These are phyloP conservation scores for Picochlorum sp. DNA, from an alignment of 139 green algal genomes.

Conservation along the genomic window DNA sequence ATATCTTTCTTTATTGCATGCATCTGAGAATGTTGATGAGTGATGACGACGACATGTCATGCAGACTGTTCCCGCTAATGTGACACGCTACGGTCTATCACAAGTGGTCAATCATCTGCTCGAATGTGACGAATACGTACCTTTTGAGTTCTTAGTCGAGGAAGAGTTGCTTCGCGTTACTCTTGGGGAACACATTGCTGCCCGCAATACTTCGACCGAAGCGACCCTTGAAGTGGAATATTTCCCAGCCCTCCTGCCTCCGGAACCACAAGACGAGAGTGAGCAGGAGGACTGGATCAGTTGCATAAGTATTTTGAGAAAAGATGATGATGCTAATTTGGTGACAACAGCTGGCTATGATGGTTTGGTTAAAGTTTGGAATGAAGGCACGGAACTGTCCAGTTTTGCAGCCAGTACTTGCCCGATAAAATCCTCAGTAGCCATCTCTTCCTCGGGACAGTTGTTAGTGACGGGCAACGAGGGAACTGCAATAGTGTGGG, in stretches of 20 bases:
- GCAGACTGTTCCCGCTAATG: slow-evolving; percentile 70
- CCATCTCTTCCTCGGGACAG: slow-evolving; percentile 7
- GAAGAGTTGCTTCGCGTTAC: slow-evolving; percentile 72
- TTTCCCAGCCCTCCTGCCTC: slow-evolving; percentile 73
- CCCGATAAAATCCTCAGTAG: slow-evolving; percentile 16
- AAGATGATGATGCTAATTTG: not conserved
- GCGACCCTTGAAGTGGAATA: slow-evolving; percentile 81
- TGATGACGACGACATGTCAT: not conserved
- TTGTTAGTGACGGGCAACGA: slow-evolving; percentile 44
- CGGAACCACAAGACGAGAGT: slow-evolving; percentile 36
- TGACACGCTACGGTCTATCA: slow-evolving; percentile 87
- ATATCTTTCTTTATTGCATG: not conserved
- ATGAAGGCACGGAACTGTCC: not conserved
- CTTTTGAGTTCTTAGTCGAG: slow-evolving; percentile 92
- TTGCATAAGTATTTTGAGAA: not conserved
- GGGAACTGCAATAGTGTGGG: slow-evolving; percentile 13
- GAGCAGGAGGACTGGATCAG: slow-evolving; percentile 31
- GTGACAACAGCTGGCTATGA: slow-evolving; percentile 15
- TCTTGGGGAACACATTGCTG: slow-evolving; percentile 64
- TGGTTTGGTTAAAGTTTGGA: slow-evolving; percentile 13
- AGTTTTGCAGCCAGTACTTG: slow-evolving; percentile 25
- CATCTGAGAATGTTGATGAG: not conserved
- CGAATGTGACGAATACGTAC: slow-evolving; percentile 52
- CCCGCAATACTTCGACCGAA: slow-evolving; percentile 73
- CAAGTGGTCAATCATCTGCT: slow-evolving; percentile 95